Conservation (phyloP, 2,329 filamentous ascomycete genomes). For the Stemphylium vesicarium region DNA sequence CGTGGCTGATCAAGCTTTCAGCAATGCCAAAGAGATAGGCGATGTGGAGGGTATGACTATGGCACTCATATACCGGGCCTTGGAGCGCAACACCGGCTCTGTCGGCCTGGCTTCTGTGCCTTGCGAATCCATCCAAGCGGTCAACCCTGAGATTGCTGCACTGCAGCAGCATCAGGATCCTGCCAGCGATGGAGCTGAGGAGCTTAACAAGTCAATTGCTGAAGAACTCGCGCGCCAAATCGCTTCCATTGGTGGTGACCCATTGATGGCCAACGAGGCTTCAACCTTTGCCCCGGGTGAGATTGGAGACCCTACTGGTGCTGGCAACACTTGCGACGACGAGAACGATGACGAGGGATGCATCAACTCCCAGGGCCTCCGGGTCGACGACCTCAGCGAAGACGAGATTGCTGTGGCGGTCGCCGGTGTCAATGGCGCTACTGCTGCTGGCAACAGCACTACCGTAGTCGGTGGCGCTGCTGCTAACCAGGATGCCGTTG, state of each 20-base stretch:
- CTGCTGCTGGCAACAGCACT: conserved; percentile 2
- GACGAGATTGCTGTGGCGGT: conserved; percentile 61
- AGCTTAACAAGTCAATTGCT: conserved; percentile 66
- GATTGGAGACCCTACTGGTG: conserved; percentile 58
- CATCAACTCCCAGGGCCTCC: conserved; percentile 60
- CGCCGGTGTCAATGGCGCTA: conserved; percentile 28
- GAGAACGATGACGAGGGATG: conserved; percentile 58
- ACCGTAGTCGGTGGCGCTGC: background rate
- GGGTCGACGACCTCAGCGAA: conserved; percentile 61
- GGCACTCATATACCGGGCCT: conserved; percentile 60
- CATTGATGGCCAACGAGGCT: conserved; percentile 64
- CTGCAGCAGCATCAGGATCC: conserved; percentile 72
- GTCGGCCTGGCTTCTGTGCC: conserved; percentile 65
- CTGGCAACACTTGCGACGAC: conserved; percentile 62
- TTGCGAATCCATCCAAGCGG: conserved; percentile 62
- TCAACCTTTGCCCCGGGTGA: conserved; percentile 69
- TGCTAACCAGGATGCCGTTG: background rate
- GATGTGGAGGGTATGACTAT: conserved; percentile 62
- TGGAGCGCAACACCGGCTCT: conserved; percentile 66
- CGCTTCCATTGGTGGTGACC: conserved; percentile 66
- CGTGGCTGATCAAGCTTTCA: conserved; percentile 65
- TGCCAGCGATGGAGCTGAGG: conserved; percentile 63
- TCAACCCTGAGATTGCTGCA: conserved; percentile 70
- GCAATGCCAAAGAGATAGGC: conserved; percentile 61
- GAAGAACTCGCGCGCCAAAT: conserved; percentile 67